A percentile compares a stretch with the other conserved stretches of the same genome.
These are phyloP conservation scores for Ogataea hybrid DNA, from an alignment of 1,139 yeast genomes.

Conservation along the genomic window DNA sequence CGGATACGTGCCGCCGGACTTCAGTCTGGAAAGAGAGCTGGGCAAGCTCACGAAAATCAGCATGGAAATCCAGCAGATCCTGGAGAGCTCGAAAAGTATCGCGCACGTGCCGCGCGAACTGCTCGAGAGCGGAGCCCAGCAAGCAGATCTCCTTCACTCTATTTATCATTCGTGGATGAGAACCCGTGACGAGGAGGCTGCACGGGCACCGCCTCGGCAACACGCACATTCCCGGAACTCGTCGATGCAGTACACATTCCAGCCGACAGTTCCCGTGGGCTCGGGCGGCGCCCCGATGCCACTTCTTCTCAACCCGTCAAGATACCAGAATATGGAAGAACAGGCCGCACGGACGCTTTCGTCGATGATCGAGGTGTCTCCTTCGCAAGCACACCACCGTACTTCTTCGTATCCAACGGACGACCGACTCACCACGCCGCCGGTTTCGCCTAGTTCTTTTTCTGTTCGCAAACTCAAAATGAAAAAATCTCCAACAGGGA, in stretches of 20 bases:
- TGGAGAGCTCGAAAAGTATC: constrained; percentile 12
- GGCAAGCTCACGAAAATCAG: constrained; percentile 16
- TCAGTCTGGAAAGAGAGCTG: constrained; percentile 13
- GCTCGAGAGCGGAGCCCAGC: constrained; percentile 17
- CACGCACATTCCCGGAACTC: constrained; percentile 6
- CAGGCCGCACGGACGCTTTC: constrained; percentile 28
- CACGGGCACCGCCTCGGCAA: constrained; percentile 3
- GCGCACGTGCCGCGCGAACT: constrained; percentile 17
- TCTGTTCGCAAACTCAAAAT: constrained; percentile 18
- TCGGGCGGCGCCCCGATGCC: constrained; percentile 6
- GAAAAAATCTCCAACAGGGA: constrained; percentile 15
- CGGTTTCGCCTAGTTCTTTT: constrained; percentile 22
- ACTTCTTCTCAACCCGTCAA: constrained; percentile 1
- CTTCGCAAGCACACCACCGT: constrained; percentile 7
- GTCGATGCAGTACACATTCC: constrained; percentile 7
- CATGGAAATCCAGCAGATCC: constrained; percentile 15
- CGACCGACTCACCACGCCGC: constrained; percentile 20
- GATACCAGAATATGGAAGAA: constrained; percentile 22
- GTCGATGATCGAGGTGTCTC: constrained; percentile 22
- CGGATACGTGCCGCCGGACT: constrained; percentile 4
- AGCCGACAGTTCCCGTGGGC: constrained; percentile 3
- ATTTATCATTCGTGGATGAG: constrained; percentile 18
- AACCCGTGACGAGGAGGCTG: constrained; percentile 14
- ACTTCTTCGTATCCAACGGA: constrained; percentile 5
- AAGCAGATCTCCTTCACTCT: constrained; percentile 13